These are phyloP conservation scores for Volvariella surrecta DNA, from an alignment of 1,284 basidiomycete genomes.

Conservation along the genomic window DNA sequence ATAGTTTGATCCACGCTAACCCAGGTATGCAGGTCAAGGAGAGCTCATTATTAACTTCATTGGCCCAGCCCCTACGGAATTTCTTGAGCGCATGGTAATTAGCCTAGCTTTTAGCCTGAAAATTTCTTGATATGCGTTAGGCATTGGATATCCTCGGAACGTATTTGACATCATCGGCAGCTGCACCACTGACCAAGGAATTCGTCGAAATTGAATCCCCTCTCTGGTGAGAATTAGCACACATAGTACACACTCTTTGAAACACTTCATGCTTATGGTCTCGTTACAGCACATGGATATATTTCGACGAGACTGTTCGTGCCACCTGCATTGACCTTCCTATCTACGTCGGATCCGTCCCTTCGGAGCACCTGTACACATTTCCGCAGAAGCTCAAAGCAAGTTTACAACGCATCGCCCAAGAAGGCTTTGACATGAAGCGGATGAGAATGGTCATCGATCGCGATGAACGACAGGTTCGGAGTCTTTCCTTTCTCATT, in stretches of 20 bases:
- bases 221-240: conserved; percentile 49
- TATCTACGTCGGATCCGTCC: conserved; percentile 80
- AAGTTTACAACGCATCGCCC: conserved; percentile 66
- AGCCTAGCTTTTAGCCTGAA: background rate
- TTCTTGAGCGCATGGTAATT: conserved; percentile 66
- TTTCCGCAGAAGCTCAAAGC: conserved; percentile 68
- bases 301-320: conserved; percentile 75
- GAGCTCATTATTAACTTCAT: conserved; percentile 79
- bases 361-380: conserved; percentile 66
- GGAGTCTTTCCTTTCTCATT: conserved; percentile 7
- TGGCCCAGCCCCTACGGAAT: conserved; percentile 71
- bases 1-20: conserved; percentile 3
- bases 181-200: conserved; percentile 88
- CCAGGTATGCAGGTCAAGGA: conserved; percentile 45
- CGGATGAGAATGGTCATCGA: conserved; percentile 86
- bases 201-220: conserved; percentile 92
- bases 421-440: conserved; percentile 85
- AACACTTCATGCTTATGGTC: background rate
- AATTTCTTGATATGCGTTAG: conserved; percentile 23
- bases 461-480: conserved; percentile 80
- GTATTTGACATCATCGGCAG: conserved; percentile 87
- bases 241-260: background rate
- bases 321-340: conserved; percentile 70
- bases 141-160: conserved; percentile 82
- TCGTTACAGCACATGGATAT: conserved; percentile 23